phyloP scores from a whole-genome alignment of 2,329 filamentous ascomycete species.

The Xylariaceae sp. region DNA sequence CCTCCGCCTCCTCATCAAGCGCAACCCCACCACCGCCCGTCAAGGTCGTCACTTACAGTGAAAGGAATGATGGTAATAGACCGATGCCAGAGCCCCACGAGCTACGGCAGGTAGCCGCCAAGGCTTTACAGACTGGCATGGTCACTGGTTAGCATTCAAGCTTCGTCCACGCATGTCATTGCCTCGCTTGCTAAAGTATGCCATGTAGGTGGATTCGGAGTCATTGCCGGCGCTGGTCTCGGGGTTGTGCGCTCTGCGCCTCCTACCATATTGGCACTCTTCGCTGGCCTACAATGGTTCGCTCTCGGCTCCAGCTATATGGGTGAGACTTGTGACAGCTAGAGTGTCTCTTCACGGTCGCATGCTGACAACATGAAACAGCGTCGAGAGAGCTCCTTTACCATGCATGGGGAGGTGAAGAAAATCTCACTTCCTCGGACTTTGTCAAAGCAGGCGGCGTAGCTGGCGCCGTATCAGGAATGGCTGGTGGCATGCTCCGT shows the following conservation, averaged over 20 bases:
- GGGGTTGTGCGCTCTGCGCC: slow-evolving; percentile 66
- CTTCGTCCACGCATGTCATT: background rate
- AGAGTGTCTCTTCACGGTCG: background rate
- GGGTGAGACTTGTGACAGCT: slow-evolving; percentile 44
- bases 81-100: slow-evolving; percentile 25
- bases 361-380: slow-evolving; percentile 26
- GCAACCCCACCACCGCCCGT: slow-evolving; percentile 1
- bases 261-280: slow-evolving; percentile 64
- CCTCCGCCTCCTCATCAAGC: background rate
- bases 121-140: slow-evolving; percentile 29
- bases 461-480: slow-evolving; percentile 64
- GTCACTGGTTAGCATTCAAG: slow-evolving; percentile 24
- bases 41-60: background rate
- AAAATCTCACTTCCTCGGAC: slow-evolving; percentile 52
- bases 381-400: slow-evolving; percentile 45
- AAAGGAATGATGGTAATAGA: slow-evolving; percentile 8
- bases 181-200: slow-evolving; percentile 19
- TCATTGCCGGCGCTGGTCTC: slow-evolving; percentile 60
- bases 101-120: slow-evolving; percentile 25
- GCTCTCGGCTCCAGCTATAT: slow-evolving; percentile 71
- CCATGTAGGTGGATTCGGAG: slow-evolving; percentile 49
- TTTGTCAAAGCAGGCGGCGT: slow-evolving; percentile 62
- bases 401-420: slow-evolving; percentile 45
- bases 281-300: slow-evolving; percentile 76
- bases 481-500: slow-evolving; percentile 54